Conservation (phyloP, 2,329 filamentous ascomycete genomes). For the Fusarium piperis region DNA sequence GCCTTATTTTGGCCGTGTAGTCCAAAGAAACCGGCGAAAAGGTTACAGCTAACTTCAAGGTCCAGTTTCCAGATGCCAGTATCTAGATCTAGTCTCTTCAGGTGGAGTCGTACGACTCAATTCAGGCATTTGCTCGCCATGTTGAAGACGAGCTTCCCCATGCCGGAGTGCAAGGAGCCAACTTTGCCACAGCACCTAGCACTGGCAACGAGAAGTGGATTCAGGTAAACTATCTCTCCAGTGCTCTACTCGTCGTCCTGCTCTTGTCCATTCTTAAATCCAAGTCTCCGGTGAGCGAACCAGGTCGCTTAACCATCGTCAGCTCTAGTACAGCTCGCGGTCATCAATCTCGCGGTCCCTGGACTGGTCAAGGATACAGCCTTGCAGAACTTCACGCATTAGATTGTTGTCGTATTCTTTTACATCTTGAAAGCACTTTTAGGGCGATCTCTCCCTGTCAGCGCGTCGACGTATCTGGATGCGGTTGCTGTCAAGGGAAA, state of each 20-base stretch:
- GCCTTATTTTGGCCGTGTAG: not conserved
- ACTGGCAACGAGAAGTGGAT: not conserved
- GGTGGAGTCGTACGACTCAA: not conserved
- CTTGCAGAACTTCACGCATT: not conserved
- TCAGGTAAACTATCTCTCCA: not conserved
- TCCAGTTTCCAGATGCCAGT: not conserved
- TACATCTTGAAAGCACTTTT: not conserved
- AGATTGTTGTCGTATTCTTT: not conserved
- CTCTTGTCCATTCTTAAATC: not conserved
- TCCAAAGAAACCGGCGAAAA: not conserved
- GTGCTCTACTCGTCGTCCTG: not conserved
- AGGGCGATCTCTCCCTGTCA: not conserved
- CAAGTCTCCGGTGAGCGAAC: not conserved
- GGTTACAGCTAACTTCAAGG: not conserved
- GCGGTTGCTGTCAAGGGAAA: not conserved
- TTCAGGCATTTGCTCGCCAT: not conserved
- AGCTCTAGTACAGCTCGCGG: not conserved
- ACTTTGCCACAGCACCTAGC: rapidly evolving
- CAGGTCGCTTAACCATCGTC: not conserved
- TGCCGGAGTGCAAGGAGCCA: not conserved
- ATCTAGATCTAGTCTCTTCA: not conserved
- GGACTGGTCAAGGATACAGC: not conserved
- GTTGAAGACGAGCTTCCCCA: not conserved
- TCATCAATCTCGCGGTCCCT: not conserved
- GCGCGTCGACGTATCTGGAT: not conserved